phyloP scores from a whole-genome alignment of 352 stramenopile genomes.

The Globisporangium polare region DNA sequence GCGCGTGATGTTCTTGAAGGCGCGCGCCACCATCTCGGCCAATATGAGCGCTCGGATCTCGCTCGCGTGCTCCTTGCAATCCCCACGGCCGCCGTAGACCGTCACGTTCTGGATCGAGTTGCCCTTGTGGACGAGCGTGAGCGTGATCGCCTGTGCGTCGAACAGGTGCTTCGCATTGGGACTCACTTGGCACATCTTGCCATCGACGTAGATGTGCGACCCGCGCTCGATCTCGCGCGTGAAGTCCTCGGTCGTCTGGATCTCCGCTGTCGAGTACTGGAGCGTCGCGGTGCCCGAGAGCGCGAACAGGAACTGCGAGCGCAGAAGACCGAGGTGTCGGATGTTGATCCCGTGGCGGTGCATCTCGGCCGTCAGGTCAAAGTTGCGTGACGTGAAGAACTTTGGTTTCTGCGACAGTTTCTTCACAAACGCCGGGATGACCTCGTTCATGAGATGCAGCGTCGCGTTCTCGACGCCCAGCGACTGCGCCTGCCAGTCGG shows the following conservation, averaged over 20 bases:
- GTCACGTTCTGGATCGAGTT: constrained; percentile 71
- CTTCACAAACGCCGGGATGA: constrained; percentile 75
- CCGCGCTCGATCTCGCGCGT: constrained; percentile 80
- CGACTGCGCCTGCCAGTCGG: constrained; percentile 82
- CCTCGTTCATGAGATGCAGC: constrained; percentile 57
- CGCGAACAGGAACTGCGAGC: constrained; percentile 70
- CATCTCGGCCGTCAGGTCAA: constrained; percentile 75
- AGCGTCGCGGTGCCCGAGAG: constrained; percentile 74
- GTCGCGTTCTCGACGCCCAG: constrained; percentile 71
- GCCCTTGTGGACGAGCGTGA: constrained; percentile 50
- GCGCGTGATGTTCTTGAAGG: constrained; percentile 86
- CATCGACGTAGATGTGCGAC: constrained; percentile 50
- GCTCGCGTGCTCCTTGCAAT: constrained; percentile 49
- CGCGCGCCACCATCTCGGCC: constrained; percentile 83
- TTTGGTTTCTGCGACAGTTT: constrained; percentile 62
- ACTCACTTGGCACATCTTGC: constrained; percentile 47
- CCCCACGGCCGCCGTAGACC: constrained; percentile 57
- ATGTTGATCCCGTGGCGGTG: constrained; percentile 89
- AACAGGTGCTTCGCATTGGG: constrained; percentile 36
- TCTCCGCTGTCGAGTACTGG: constrained; percentile 75
- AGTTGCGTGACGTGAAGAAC: constrained; percentile 50
- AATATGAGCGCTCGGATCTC: constrained; percentile 66
- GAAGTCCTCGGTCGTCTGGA: constrained; percentile 80
- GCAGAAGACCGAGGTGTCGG: constrained; percentile 83
- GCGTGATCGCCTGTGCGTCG: constrained; percentile 54